phyloP scores from a whole-genome alignment of 2,329 filamentous ascomycete genomes.

The Epichloe bromicola region DNA sequence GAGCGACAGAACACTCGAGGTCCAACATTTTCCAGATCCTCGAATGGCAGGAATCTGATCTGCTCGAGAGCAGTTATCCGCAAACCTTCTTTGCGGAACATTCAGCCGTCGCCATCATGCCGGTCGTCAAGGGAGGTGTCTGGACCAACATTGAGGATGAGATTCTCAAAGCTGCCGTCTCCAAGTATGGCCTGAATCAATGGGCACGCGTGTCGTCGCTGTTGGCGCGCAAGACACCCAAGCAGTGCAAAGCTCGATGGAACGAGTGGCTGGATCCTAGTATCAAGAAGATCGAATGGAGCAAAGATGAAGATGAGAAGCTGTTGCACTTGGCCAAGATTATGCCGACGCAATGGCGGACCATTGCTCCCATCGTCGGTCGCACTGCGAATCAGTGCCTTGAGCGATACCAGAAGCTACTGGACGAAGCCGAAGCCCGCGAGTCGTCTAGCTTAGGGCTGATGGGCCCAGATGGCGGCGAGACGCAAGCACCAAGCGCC shows the following conservation, averaged over 20 bases:
- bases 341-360: slow-evolving; percentile 98
- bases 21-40: slow-evolving; percentile 2
- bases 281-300: slow-evolving; percentile 99
- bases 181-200: slow-evolving; percentile 91
- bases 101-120: slow-evolving; percentile 35
- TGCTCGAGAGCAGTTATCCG: neutral
- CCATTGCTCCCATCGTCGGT: slow-evolving; percentile 92
- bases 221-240: slow-evolving; percentile 91
- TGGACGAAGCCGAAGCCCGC: slow-evolving; percentile 87
- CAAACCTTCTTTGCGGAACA: neutral
- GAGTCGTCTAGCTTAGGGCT: slow-evolving; percentile 77
- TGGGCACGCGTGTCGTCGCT: slow-evolving; percentile 98
- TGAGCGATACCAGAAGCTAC: slow-evolving; percentile 88
- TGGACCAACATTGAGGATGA: slow-evolving; percentile 81
- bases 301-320: slow-evolving; percentile 96
- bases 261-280: slow-evolving; percentile 95
- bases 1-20: neutral
- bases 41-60: neutral
- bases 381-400: slow-evolving; percentile 94
- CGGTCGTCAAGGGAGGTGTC: slow-evolving; percentile 61
- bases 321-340: slow-evolving; percentile 91
- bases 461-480: slow-evolving; percentile 73
- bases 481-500: slow-evolving; percentile 75
- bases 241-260: slow-evolving; percentile 99
- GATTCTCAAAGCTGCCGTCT: slow-evolving; percentile 90